Base-by-base conservation (phyloP, 352 stramenopile species). In the Globisporangium acanthophoron region DNA sequence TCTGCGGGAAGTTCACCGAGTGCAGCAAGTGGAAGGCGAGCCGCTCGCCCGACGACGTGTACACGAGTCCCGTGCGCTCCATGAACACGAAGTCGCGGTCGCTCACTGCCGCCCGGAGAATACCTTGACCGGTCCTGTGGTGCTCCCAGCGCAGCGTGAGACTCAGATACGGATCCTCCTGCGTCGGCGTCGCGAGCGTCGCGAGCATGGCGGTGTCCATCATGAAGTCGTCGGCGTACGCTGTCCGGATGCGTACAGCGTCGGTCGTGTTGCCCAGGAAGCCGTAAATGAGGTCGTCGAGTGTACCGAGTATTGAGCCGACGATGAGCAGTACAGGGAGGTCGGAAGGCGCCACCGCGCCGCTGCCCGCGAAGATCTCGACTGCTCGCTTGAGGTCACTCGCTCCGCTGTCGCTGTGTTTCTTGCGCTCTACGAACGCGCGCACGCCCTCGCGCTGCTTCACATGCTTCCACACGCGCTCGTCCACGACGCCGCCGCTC, bases 101-200 rank as follows among this genome's bases (percentile, higher is more conserved):
- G 39, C 58, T 64, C 4, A 74, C 52, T 4, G 70, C 53, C 1
- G 67, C 47, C 7, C 64, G 66, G n/a, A 76, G 46, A 18, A 74
- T 45, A 8, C 70, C 45, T 27, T 64, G 41, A 12, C 33, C 27
- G 18, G 52, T 50, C 35, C 72, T 52, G 52, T 61, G 54, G 13
- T 70, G 73, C 40, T 68, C 64, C 68, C 66, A 78, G 33, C 77
- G 77, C 40, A 82, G 60, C 11, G 55, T 71, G 33, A 77, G 29
- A 12, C 62, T 72, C 15, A 56, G 65, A 55, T 76, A 71, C 35
- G 68, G 73, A 18, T 73, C 56, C 6, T 61, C 54, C 24, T 52
- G 47, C 7, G 58, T 67, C 7, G 70, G 73, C 5, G 47, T 44
- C 8, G 66, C 47, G 52, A 82, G 39, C 13, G 70, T 66, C 15